Evolutionary conservation across 2,329 filamentous ascomycete genomes (phyloP).

Genomic region (Fonsecaea multimorphosa): DNA sequence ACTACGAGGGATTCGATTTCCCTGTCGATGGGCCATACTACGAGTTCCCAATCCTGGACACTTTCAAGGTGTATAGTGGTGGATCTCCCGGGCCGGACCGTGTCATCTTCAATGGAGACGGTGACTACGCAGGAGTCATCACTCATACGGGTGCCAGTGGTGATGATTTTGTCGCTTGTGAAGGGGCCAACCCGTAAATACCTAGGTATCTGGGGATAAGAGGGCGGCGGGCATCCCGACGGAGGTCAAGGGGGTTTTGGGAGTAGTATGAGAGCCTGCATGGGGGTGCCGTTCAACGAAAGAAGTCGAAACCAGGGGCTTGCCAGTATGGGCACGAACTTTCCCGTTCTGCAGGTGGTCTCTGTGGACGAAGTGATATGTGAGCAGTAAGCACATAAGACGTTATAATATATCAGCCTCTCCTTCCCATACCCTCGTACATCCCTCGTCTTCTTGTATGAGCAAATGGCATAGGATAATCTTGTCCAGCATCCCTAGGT

Average conservation of each 20-base stretch:
- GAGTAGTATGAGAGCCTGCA: no score
- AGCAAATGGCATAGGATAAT: no score
- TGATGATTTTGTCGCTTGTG: conserved; percentile 71
- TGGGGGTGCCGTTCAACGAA: neutral
- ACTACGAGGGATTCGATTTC: conserved; percentile 69
- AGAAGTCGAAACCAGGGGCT: neutral
- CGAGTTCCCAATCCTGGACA: conserved; percentile 66
- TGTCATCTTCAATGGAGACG: conserved; percentile 65
- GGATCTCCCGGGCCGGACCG: conserved; percentile 71
- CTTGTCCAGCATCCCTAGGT: no score
- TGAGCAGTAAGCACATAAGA: no score
- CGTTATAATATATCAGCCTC: no score
- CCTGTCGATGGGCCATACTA: conserved; percentile 63
- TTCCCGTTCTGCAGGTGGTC: neutral
- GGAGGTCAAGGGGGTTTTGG: neutral
- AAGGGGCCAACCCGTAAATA: conserved; percentile 7
- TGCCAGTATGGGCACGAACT: neutral
- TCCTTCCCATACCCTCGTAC: no score
- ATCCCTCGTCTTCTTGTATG: no score
- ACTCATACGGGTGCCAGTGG: conserved; percentile 73
- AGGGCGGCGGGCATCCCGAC: no score
- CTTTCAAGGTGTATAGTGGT: conserved; percentile 60
- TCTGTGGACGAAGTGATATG: neutral
- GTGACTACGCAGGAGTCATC: conserved; percentile 67
- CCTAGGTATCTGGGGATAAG: no score